These are phyloP conservation scores for Artemisia argyi DNA, from an alignment of 129 eudicot species.

Conservation along the genomic window DNA sequence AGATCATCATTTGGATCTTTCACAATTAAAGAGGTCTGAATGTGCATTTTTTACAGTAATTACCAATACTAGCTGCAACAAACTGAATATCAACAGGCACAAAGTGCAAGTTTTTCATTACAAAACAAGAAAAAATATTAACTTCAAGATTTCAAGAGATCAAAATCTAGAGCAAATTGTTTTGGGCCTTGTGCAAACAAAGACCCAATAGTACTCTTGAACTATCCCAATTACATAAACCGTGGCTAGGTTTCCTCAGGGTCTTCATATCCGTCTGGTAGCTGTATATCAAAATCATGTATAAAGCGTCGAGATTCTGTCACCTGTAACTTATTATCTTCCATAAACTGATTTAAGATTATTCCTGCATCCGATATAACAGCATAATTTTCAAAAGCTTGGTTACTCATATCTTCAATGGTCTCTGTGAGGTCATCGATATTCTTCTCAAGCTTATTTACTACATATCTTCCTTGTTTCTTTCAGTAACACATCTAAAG, in stretches of 20 bases:
- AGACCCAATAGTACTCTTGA: too few species aligned
- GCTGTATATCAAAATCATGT: background rate
- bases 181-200: too few species aligned
- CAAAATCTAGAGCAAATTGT: too few species aligned
- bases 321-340: background rate
- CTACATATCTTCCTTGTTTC: background rate
- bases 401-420: background rate
- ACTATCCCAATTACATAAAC: too few species aligned
- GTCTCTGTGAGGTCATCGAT: background rate
- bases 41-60: too few species aligned
- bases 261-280: background rate
- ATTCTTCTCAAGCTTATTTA: background rate
- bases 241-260: background rate
- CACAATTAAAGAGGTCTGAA: too few species aligned
- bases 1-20: too few species aligned
- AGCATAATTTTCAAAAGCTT: background rate
- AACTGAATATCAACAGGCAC: too few species aligned
- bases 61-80: too few species aligned
- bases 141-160: too few species aligned
- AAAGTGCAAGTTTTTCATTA: too few species aligned
- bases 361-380: background rate
- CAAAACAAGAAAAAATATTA: too few species aligned
- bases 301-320: background rate
- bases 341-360: background rate
- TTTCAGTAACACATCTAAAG: background rate